Conservation (phyloP, 2,329 filamentous ascomycete genomes). For the Tolypocladium album region DNA sequence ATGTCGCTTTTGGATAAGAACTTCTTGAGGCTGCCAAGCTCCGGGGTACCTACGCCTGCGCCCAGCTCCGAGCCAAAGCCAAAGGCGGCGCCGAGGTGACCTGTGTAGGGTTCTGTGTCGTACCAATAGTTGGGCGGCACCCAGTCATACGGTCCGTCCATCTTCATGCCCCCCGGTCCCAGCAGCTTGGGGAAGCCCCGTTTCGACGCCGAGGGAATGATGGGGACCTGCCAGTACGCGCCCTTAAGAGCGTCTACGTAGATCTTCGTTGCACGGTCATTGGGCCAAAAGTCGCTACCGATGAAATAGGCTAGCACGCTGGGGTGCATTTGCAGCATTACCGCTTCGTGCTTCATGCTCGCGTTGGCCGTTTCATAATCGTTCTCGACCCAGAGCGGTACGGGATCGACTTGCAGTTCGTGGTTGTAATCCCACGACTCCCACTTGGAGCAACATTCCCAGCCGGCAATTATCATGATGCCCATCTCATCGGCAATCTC, state of each 20-base stretch:
- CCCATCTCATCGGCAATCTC: slow-evolving; percentile 47
- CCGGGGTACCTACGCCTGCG: slow-evolving; percentile 51
- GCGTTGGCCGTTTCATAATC: slow-evolving; percentile 45
- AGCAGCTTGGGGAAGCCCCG: slow-evolving; percentile 39
- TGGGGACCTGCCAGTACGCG: slow-evolving; percentile 44
- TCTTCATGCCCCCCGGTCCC: slow-evolving; percentile 51
- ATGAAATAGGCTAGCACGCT: slow-evolving; percentile 47
- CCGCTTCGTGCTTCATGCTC: slow-evolving; percentile 48
- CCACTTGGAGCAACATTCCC: slow-evolving; percentile 61
- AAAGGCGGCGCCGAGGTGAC: slow-evolving; percentile 42
- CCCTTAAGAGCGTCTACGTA: slow-evolving; percentile 39
- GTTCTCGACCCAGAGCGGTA: slow-evolving; percentile 31
- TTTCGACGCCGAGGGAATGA: slow-evolving; percentile 46
- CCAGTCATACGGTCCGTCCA: slow-evolving; percentile 58
- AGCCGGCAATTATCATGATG: slow-evolving; percentile 51
- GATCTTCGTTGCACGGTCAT: slow-evolving; percentile 41
- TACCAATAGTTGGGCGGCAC: slow-evolving; percentile 57
- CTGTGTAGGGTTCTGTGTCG: slow-evolving; percentile 25
- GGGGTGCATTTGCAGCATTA: slow-evolving; percentile 49
- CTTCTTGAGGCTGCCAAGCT: slow-evolving; percentile 38
- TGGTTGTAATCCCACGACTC: slow-evolving; percentile 52
- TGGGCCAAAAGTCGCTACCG: slow-evolving; percentile 54
- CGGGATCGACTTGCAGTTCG: slow-evolving; percentile 29
- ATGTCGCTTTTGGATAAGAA: slow-evolving; percentile 42
- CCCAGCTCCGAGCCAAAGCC: slow-evolving; percentile 55